phyloP scores from a whole-genome alignment of 2,329 filamentous ascomycete genomes.

The Aureobasidium sp. region DNA sequence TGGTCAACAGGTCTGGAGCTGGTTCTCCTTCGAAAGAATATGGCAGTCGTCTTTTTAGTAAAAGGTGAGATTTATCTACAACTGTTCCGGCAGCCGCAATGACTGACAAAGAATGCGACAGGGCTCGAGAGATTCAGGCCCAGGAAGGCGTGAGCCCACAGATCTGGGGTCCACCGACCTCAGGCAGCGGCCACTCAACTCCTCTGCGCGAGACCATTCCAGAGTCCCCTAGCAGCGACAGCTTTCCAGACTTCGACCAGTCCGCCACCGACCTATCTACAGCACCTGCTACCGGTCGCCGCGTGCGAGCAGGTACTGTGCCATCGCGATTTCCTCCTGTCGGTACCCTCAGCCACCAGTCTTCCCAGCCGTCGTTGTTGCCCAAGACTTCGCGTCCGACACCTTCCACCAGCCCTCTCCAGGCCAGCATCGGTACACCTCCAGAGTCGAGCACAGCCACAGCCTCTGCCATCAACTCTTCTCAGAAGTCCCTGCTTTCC shows the following conservation, averaged over 20 bases:
- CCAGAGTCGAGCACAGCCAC: not conserved
- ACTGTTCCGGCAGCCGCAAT: not conserved
- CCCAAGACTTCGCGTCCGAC: conserved; percentile 77
- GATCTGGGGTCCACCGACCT: conserved; percentile 87
- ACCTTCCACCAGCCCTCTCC: conserved; percentile 79
- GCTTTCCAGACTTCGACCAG: conserved; percentile 81
- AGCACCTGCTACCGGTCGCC: conserved; percentile 57
- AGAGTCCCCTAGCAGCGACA: conserved; percentile 85
- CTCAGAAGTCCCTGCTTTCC: conserved; percentile 50
- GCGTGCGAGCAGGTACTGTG: conserved; percentile 88
- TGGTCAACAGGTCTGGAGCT: conserved; percentile 65
- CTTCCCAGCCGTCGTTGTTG: conserved; percentile 49
- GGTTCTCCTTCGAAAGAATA: conserved; percentile 95
- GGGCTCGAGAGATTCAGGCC: conserved; percentile 91
- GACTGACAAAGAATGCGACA: conserved; percentile 31
- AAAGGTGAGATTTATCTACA: conserved; percentile 59
- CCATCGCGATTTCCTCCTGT: conserved; percentile 86
- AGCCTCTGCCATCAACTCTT: conserved; percentile 10
- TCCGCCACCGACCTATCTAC: conserved; percentile 54
- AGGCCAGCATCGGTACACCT: conserved; percentile 30
- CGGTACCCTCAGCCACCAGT: conserved; percentile 51
- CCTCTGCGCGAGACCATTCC: conserved; percentile 95
- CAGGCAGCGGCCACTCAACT: conserved; percentile 91
- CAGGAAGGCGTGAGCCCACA: conserved; percentile 75
- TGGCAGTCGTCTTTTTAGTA: conserved; percentile 74